Evolutionary conservation across 139 green algal species (phyloP).

Genomic region (Volvox reticuliferus): DNA sequence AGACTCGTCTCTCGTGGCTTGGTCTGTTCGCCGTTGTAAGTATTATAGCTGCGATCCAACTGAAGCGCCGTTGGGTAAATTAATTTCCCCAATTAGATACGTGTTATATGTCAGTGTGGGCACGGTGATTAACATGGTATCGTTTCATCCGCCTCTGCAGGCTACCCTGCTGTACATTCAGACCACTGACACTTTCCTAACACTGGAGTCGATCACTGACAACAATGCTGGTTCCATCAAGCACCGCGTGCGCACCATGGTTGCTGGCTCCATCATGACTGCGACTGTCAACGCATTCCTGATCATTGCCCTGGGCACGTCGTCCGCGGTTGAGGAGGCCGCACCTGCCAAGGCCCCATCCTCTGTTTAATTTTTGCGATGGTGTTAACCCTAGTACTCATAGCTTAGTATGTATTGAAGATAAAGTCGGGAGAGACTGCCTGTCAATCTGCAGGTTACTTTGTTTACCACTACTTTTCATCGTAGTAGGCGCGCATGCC

Average conservation of each 20-base stretch:
- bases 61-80: no score
- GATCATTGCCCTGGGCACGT: constrained; percentile 32
- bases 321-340: neutral
- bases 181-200: constrained; percentile 45
- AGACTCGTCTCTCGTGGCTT: constrained; percentile 16
- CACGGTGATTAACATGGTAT: no score
- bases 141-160: neutral
- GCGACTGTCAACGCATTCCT: constrained; percentile 39
- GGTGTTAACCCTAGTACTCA: neutral
- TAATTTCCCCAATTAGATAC: no score
- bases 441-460: neutral
- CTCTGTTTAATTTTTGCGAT: neutral
- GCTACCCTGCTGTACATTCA: constrained; percentile 50
- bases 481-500: no score
- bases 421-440: no score
- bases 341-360: neutral
- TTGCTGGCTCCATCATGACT: constrained; percentile 47
- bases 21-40: constrained; percentile 35
- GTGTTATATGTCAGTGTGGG: no score
- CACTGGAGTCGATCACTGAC: neutral
- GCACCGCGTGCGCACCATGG: constrained; percentile 39
- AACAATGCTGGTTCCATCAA: neutral
- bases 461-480: no score
- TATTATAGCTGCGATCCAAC: neutral
- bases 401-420: no score